These are phyloP conservation scores for Camelina neglecta DNA, from an alignment of 345 rosid genomes.

Conservation along the genomic window DNA sequence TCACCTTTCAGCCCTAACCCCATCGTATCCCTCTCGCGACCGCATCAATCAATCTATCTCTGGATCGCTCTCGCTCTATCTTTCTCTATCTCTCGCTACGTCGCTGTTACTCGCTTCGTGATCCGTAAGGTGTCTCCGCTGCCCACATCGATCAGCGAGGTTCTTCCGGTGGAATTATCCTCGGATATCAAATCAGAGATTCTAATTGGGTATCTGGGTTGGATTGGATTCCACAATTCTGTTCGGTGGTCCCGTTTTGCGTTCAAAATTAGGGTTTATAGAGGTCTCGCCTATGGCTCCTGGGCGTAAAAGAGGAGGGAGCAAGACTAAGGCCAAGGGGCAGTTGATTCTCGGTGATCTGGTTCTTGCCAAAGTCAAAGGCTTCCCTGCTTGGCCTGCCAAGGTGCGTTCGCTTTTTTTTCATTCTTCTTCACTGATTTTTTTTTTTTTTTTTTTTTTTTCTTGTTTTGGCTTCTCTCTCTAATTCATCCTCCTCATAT, in stretches of 20 bases:
- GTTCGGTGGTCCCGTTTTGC: background rate
- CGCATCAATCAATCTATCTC: slow-evolving; percentile 35
- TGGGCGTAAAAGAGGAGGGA: slow-evolving; percentile 87
- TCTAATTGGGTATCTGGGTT: background rate
- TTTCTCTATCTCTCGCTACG: slow-evolving; percentile 5
- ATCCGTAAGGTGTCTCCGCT: slow-evolving; percentile 16
- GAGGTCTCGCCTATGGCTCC: slow-evolving; percentile 64
- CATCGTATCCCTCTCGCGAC: slow-evolving; percentile 23
- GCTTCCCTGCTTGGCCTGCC: slow-evolving; percentile 99
- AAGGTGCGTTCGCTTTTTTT: slow-evolving; percentile 54
- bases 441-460: background rate
- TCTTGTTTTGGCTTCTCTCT: background rate
- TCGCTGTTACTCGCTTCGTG: slow-evolving; percentile 1
- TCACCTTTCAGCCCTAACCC: slow-evolving; percentile 40
- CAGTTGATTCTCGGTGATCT: slow-evolving; percentile 95
- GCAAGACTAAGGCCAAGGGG: slow-evolving; percentile 66
- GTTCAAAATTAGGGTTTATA: slow-evolving; percentile 47
- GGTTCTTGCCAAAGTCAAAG: slow-evolving; percentile 99
- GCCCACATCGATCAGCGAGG: slow-evolving; percentile 14
- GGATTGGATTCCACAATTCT: slow-evolving; percentile 27
- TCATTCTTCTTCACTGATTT: background rate
- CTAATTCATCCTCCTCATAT: background rate
- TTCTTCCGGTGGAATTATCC: slow-evolving; percentile 25
- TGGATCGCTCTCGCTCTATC: slow-evolving; percentile 11
- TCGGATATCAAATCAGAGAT: slow-evolving; percentile 5